A percentile compares a stretch with the other conserved stretches of the same genome.
phyloP scores from a whole-genome alignment of 257 asterid species.

The Solanum dulcamara region DNA sequence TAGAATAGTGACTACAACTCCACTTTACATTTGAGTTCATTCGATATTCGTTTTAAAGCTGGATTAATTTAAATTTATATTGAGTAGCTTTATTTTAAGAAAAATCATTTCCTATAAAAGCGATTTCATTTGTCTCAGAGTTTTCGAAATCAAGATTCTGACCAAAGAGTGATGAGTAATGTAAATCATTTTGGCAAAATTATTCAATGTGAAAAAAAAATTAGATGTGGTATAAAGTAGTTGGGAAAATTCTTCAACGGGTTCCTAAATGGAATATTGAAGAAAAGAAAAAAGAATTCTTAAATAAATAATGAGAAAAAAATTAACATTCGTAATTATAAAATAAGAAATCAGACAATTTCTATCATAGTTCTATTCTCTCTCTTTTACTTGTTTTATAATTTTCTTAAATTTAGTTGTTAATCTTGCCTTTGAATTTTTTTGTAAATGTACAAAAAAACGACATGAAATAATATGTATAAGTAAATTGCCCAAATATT shows the following conservation, averaged over 20 bases:
- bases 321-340: no score
- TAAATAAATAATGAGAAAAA: no score
- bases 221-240: neutral
- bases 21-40: neutral
- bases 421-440: no score
- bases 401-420: no score
- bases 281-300: no score
- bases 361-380: no score
- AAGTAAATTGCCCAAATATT: neutral
- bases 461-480: no score
- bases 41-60: neutral
- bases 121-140: fast-evolving
- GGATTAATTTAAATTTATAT: fast-evolving
- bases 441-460: no score
- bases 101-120: neutral
- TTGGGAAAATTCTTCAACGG: no score
- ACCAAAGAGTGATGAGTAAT: neutral
- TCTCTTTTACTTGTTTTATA: no score
- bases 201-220: neutral
- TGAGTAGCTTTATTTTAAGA: fast-evolving
- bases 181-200: neutral
- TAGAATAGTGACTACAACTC: neutral
- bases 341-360: no score
- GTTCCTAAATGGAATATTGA: no score
- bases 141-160: neutral